A percentile compares a stretch with the other conserved stretches of the same genome.
Conservation (phyloP, 495 filamentous ascomycete genomes). For the Tuber magnatum region DNA sequence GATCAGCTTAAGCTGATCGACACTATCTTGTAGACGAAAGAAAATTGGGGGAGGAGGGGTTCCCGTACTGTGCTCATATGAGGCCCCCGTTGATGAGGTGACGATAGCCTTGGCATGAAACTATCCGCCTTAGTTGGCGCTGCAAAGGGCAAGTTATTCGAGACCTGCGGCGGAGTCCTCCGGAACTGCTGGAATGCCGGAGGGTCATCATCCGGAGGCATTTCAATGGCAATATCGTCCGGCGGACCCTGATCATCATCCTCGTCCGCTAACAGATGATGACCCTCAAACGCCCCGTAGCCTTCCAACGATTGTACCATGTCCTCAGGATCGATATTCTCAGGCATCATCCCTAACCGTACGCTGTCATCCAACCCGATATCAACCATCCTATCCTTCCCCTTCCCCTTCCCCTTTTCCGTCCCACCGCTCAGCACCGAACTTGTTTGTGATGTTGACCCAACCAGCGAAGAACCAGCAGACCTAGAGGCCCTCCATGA, state of each 20-base stretch:
- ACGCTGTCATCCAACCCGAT: constrained; percentile 70
- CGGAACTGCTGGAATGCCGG: constrained; percentile 81
- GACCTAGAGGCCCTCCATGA: constrained; percentile 50
- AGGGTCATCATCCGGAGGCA: constrained; percentile 59
- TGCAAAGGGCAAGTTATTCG: constrained; percentile 35
- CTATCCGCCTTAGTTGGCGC: constrained; percentile 40
- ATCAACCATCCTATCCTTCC: constrained; percentile 72
- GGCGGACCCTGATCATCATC: constrained; percentile 52
- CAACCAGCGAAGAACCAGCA: constrained; percentile 25
- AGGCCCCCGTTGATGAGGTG: constrained; percentile 26
- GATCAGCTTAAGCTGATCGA: constrained; percentile 27
- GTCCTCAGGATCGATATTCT: constrained; percentile 38
- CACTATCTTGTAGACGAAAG: constrained; percentile 12
- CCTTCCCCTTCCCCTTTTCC: constrained; percentile 48
- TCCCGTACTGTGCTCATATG: constrained; percentile 32
- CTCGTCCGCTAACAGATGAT: constrained; percentile 22
- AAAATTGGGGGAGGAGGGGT: background rate
- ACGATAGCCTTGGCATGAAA: constrained; percentile 45
- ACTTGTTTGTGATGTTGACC: constrained; percentile 27
- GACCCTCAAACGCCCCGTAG: constrained; percentile 25
- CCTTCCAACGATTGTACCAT: constrained; percentile 30
- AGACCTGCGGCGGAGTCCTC: constrained; percentile 45
- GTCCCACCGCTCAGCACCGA: constrained; percentile 32
- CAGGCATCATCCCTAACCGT: constrained; percentile 41
- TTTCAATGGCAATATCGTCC: constrained; percentile 53